A percentile compares a stretch with the other conserved stretches of the same genome.
These are phyloP conservation scores for Anaeromyces robustus DNA, from an alignment of 192 early-diverging fungal genomes.

Conservation along the genomic window DNA sequence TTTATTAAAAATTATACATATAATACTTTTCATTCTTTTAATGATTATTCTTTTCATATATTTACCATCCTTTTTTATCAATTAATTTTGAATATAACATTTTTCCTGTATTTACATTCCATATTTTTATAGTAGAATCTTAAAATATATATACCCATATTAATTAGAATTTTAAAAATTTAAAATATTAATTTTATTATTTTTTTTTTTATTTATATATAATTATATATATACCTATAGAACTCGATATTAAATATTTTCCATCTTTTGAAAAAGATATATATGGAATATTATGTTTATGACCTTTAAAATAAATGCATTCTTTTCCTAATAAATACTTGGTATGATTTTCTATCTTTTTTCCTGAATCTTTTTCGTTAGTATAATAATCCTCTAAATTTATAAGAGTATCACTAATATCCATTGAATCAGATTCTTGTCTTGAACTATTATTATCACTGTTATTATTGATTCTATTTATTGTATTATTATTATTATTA, in stretches of 20 bases:
- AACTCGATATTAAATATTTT: background rate
- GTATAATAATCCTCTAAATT: background rate
- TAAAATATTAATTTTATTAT: too few relatives aligned
- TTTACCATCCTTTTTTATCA: background rate
- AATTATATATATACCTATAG: too few relatives aligned
- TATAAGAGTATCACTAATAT: background rate
- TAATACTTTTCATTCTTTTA: too few relatives aligned
- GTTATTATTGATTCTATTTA: too few relatives aligned
- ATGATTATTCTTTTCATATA: background rate
- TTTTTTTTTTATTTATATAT: too few relatives aligned
- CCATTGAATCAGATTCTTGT: background rate
- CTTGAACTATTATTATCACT: background rate
- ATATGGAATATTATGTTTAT: background rate
- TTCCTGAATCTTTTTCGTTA: background rate
- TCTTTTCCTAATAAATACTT: background rate
- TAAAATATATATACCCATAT: too few relatives aligned
- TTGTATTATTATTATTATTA: too few relatives aligned
- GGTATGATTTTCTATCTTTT: background rate
- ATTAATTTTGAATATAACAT: background rate
- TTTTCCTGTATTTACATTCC: background rate
- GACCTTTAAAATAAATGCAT: background rate
- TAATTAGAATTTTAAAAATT: too few relatives aligned
- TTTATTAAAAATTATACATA: too few relatives aligned
- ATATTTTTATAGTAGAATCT: background rate
- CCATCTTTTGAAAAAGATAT: background rate